Base-by-base conservation (phyloP, 2,329 filamentous ascomycete species). In the Penicillium sp. region DNA sequence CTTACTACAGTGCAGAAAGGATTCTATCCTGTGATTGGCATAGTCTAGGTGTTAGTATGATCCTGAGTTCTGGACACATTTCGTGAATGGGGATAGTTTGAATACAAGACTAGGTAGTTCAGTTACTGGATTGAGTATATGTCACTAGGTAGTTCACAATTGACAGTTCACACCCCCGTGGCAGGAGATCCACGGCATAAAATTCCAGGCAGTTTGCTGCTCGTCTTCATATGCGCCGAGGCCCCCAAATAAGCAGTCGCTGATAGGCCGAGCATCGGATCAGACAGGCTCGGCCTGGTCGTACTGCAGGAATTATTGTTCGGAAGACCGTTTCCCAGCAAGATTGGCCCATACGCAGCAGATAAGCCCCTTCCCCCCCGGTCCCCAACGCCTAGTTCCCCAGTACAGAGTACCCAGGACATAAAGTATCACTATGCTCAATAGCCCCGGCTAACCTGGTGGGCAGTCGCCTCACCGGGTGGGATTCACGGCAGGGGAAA, bases 231-330 rank as follows among this genome's bases (percentile, higher is more conserved):
- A 57, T 58, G 42, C 59, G 34, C 66, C 67, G 65, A 71, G 64
- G 55, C 55, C 43, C 31, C 54, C 57, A 71, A 54, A 71, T 73
- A 69, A 67, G 65, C 66, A 57, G 54, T 45, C 51, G 59, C 63
- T 72, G 64, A 72, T 73, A 72, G 65, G 66, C 58, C 35, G 51
- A n/a, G 28, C 8, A 54, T n/a, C 14, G 42, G 20, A 60, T 42
- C 31, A 17, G 34, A 15, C 31, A 50, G 37, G 28, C 48, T 50
- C n/a, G n/a, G n/a, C n/a, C 31, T 37, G 6, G 48, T 17, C 7
- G 14, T 31, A 50, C 34, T 22, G 31, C n/a, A 37, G 31, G 8
- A 8, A 14, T 3, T 22, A 37, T 15, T 15, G 28, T 5, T 12
- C 48, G 48, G 34, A 31, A 35, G n/a, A 37, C 7, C n/a, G 8